Evolutionary conservation across 768 basidiomycete genomes (phyloP).

Genomic region (Hydnomerulius pinastri): DNA sequence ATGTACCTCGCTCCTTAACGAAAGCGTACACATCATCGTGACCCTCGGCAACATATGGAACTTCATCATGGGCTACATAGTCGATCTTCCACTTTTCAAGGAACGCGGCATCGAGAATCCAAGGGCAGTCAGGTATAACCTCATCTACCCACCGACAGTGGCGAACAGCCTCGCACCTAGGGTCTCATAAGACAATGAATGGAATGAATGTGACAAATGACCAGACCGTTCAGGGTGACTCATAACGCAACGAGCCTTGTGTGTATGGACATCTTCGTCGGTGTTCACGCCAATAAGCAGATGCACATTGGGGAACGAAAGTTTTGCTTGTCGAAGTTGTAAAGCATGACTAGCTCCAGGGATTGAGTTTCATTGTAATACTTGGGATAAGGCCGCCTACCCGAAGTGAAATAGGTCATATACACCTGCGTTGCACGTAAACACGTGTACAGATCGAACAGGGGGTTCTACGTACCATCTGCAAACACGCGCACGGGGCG

Average conservation of each 20-base stretch:
- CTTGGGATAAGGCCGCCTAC: slow-evolving; percentile 43
- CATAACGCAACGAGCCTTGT: slow-evolving; percentile 89
- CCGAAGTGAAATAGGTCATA: slow-evolving; percentile 98
- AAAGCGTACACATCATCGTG: slow-evolving; percentile 84
- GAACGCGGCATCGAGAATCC: slow-evolving; percentile 84
- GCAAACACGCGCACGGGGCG: slow-evolving; percentile 91
- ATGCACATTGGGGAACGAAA: slow-evolving; percentile 88
- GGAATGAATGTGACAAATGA: not conserved
- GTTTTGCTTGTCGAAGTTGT: slow-evolving; percentile 94
- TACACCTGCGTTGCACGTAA: slow-evolving; percentile 57
- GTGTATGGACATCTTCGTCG: slow-evolving; percentile 73
- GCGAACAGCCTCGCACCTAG: slow-evolving; percentile 83
- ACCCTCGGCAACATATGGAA: slow-evolving; percentile 78
- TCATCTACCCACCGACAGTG: slow-evolving; percentile 98
- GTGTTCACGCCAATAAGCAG: slow-evolving; percentile 93
- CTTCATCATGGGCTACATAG: slow-evolving; percentile 96
- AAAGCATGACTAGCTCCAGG: slow-evolving; percentile 75
- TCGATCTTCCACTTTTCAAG: slow-evolving; percentile 87
- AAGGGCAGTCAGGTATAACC: slow-evolving; percentile 87
- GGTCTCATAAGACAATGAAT: not conserved
- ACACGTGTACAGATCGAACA: not conserved
- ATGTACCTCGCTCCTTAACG: slow-evolving; percentile 73
- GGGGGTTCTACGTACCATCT: slow-evolving; percentile 62
- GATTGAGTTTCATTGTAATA: slow-evolving; percentile 6
- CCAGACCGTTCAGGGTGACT: slow-evolving; percentile 79